These are phyloP conservation scores for Saururus chinensis DNA, from an alignment of 164 flowering plant genomes.

Conservation along the genomic window DNA sequence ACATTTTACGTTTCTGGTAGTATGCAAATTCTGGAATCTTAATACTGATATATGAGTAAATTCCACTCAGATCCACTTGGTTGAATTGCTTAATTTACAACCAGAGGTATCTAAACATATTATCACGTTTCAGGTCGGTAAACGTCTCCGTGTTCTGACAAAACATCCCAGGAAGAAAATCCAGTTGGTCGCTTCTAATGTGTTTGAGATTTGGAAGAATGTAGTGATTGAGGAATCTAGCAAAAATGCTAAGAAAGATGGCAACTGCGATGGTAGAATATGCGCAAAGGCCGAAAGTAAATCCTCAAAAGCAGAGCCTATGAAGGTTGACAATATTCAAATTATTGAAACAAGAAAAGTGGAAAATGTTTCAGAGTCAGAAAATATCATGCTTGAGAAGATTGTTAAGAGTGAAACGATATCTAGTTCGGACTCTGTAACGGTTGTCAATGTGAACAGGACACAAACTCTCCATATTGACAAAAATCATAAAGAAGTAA, in stretches of 20 bases:
- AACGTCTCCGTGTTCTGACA: slow-evolving; percentile 60
- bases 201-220: slow-evolving; percentile 76
- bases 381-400: slow-evolving; percentile 29
- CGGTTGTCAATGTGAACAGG: slow-evolving; percentile 17
- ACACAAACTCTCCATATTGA: slow-evolving; percentile 24
- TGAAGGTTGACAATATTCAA: slow-evolving; percentile 25
- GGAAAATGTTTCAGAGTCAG: slow-evolving; percentile 19
- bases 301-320: slow-evolving; percentile 13
- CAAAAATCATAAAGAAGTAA: slow-evolving; percentile 27
- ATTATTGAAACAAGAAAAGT: slow-evolving; percentile 16
- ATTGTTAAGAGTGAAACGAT: slow-evolving; percentile 11
- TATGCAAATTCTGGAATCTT: neutral
- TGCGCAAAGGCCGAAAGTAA: slow-evolving; percentile 16
- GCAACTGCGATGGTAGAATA: slow-evolving; percentile 17
- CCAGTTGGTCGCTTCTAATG: slow-evolving; percentile 47
- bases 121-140: slow-evolving; percentile 61
- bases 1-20: neutral
- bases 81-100: neutral
- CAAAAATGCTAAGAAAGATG: slow-evolving; percentile 40
- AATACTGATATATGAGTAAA: neutral
- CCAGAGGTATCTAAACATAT: neutral
- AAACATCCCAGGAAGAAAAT: slow-evolving; percentile 73
- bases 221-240: slow-evolving; percentile 58
- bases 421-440: slow-evolving; percentile 19
- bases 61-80: neutral